Evolutionary conservation across 2,329 filamentous ascomycete species (phyloP).

Genomic region (Talaromyces sp.): DNA sequence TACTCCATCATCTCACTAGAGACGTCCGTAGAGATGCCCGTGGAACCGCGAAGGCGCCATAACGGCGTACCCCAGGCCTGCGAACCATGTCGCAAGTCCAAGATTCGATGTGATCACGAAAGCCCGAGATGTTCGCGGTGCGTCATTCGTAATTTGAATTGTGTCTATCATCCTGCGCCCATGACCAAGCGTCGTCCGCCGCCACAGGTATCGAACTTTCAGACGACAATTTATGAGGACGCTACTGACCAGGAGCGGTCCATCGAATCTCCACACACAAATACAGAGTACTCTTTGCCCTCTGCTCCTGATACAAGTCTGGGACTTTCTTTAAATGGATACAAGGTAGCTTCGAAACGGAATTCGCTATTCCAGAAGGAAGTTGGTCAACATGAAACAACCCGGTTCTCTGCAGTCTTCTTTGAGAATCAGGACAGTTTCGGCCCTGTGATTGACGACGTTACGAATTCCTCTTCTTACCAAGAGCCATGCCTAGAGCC

Average conservation of each 20-base stretch:
- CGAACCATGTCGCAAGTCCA: constrained; percentile 38
- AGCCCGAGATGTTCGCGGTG: constrained; percentile 26
- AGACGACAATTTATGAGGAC: neutral
- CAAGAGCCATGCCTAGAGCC: neutral
- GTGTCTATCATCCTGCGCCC: constrained; percentile 2
- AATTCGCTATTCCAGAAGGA: neutral
- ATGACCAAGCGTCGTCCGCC: neutral
- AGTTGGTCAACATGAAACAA: neutral
- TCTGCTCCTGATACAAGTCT: neutral
- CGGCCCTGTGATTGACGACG: neutral
- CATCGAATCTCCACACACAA: neutral
- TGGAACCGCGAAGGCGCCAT: constrained; percentile 22
- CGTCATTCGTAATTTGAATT: neutral
- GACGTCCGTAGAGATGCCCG: neutral
- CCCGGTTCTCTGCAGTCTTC: constrained; percentile 1
- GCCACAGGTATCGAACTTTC: neutral
- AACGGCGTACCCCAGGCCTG: constrained; percentile 36
- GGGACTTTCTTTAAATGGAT: neutral
- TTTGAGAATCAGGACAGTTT: constrained; percentile 2
- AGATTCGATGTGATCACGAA: constrained; percentile 35
- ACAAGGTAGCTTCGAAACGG: neutral
- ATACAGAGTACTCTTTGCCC: neutral
- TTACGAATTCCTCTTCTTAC: neutral
- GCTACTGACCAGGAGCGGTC: neutral
- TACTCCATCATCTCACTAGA: neutral